phyloP scores from a whole-genome alignment of 306 rosid species.

The Biancaea sappan region DNA sequence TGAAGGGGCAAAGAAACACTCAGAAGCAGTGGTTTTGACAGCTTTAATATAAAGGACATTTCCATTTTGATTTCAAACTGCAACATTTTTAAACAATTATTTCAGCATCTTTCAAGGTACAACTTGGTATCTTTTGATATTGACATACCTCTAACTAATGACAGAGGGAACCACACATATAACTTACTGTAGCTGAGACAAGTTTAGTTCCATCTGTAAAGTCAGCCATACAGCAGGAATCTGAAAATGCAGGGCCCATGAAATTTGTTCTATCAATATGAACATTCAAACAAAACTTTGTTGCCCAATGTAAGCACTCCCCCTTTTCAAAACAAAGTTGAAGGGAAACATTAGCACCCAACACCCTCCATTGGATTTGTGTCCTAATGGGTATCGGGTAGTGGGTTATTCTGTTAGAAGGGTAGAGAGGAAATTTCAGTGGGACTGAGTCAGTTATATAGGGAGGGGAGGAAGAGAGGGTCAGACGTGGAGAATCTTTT shows the following conservation, averaged over 20 bases:
- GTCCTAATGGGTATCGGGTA: too few relatives aligned
- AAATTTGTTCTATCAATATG: neutral
- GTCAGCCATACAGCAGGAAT: constrained; percentile 1
- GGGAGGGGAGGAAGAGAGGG: too few relatives aligned
- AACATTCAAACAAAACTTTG: neutral
- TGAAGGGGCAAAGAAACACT: constrained; percentile 13
- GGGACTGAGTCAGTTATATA: too few relatives aligned
- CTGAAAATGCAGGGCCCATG: neutral
- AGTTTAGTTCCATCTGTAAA: constrained; percentile 2
- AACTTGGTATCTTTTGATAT: neutral
- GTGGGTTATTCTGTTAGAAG: too few relatives aligned
- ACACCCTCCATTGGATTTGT: neutral
- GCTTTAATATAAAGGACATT: constrained; percentile 7
- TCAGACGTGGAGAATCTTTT: too few relatives aligned
- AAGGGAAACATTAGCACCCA: neutral
- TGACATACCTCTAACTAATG: constrained; percentile 9
- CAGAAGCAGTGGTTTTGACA: neutral
- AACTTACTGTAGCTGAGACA: constrained; percentile 6
- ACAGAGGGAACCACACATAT: constrained; percentile 1
- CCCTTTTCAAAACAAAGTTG: neutral
- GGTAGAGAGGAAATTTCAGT: too few relatives aligned
- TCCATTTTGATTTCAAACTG: constrained; percentile 2
- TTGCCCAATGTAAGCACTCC: neutral
- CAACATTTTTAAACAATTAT: neutral
- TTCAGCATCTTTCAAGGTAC: neutral